Base-by-base conservation (phyloP, 352 stramenopile species). In the Phytophthora meadii region DNA sequence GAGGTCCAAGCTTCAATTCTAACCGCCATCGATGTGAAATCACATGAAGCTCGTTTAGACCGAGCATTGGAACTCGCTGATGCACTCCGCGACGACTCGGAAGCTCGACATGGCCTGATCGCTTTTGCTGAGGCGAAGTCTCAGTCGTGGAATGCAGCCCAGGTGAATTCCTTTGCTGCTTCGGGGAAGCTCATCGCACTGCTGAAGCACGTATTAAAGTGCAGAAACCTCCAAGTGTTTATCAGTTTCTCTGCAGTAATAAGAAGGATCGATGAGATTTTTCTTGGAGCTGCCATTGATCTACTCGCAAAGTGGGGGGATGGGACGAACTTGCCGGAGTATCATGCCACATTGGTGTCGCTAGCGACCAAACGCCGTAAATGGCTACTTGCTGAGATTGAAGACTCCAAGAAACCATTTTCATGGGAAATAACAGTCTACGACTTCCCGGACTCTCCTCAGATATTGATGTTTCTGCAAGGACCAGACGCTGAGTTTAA, bases 321-420 rank as follows among this genome's bases (percentile, higher is more conserved):
- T 7, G 25, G 36, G n/a, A 36, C 46, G 7, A 56, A 25, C 37
- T 42, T 17, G 15, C 17, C 45, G 17, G 46, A 64, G 17, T 30
- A 50, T 27, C 56, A 27, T 19, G n/a, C 6, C 37, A 17, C 37
- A 12, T 15, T 64, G 17, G 14, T 9, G 3, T 9, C 4, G n/a
- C 25, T 64, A 28, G 12, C 37, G 5, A 6, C 19, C 28, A 32
- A 14, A 39, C 56, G 56, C 12, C 56, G 34, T 15, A 6, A 57
- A 14, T 64, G 56, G 56, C 32, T 64, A 7, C 27, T 30, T 37
- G 15, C 24, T 28, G 36, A 64, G 25, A 45, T 62, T 8, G 14
- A 36, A 24, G 11, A 34, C 8, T 50, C 32, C 40, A 50, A 60
- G 24, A 51, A 15, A 4, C 39, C n/a, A 14, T 60, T 51, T 51